Conservation (phyloP, 2,329 filamentous ascomycete genomes). For the Colletotrichum australisinense region DNA sequence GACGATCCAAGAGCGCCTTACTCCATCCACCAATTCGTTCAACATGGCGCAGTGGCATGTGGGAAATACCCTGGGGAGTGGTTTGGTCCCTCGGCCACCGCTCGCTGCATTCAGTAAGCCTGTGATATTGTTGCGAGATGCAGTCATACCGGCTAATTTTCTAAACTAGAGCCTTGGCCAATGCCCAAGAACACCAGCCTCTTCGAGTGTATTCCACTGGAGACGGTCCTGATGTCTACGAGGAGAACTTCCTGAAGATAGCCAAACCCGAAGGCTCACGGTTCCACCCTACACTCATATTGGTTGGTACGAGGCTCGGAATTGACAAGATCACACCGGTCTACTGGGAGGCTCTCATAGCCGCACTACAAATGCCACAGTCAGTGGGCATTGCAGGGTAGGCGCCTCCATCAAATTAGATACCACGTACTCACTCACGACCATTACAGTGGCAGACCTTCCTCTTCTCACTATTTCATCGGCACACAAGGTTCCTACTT, state of each 20-base stretch:
- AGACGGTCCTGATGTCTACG: constrained; percentile 91
- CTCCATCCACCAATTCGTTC: constrained; percentile 94
- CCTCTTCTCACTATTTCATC: constrained; percentile 79
- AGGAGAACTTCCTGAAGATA: constrained; percentile 85
- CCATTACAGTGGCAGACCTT: constrained; percentile 80
- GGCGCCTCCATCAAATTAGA: constrained; percentile 40
- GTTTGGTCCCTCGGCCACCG: constrained; percentile 98
- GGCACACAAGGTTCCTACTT: constrained; percentile 77
- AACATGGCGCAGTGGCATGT: constrained; percentile 86
- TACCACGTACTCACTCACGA: constrained; percentile 10
- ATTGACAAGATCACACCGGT: constrained; percentile 95
- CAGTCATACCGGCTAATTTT: constrained; percentile 4
- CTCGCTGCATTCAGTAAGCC: constrained; percentile 89
- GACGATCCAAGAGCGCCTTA: constrained; percentile 89
- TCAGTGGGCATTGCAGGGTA: constrained; percentile 97
- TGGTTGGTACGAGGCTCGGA: constrained; percentile 89
- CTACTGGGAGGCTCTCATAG: constrained; percentile 94
- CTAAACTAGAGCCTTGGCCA: constrained; percentile 75
- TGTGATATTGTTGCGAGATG: constrained; percentile 45
- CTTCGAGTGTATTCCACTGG: constrained; percentile 90
- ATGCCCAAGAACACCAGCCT: constrained; percentile 67
- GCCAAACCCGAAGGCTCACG: constrained; percentile 73
- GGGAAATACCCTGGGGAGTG: constrained; percentile 97
- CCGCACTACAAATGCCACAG: constrained; percentile 86
- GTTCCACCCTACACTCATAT: constrained; percentile 87